phyloP scores from a whole-genome alignment of 2,329 filamentous ascomycete species.

The Ilyonectria sp. region DNA sequence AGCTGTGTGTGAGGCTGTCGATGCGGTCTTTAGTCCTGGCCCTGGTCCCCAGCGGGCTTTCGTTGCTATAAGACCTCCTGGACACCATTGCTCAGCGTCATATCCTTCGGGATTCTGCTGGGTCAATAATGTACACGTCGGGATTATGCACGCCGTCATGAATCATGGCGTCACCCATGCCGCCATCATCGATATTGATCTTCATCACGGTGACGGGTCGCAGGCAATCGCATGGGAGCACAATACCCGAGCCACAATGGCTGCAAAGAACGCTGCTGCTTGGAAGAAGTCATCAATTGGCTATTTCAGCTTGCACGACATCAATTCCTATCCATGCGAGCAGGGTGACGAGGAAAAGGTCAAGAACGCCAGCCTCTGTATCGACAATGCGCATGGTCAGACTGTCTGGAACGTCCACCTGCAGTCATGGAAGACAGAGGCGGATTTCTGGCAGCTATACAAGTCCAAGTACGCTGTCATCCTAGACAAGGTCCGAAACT shows the following conservation, averaged over 20 bases:
- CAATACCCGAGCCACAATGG: conserved; percentile 76
- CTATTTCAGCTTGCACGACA: conserved; percentile 97
- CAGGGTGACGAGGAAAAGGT: conserved; percentile 94
- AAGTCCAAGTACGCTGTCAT: conserved; percentile 82
- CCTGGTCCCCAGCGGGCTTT: conserved; percentile 83
- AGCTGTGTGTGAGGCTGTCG: conserved; percentile 93
- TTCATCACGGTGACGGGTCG: conserved; percentile 96
- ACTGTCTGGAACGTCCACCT: conserved; percentile 97
- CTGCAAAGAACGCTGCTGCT: conserved; percentile 78
- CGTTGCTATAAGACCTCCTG: conserved; percentile 91
- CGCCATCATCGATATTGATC: conserved; percentile 92
- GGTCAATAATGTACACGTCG: conserved; percentile 98
- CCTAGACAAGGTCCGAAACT: conserved; percentile 84
- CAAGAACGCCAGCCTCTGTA: conserved; percentile 92
- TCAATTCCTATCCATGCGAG: conserved; percentile 98
- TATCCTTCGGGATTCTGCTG: conserved; percentile 97
- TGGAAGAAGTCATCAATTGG: conserved; percentile 92
- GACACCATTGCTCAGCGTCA: conserved; percentile 93
- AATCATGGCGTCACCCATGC: conserved; percentile 92
- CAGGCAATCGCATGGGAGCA: conserved; percentile 94
- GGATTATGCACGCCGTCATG: conserved; percentile 90
- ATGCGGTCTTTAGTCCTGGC: conserved; percentile 78
- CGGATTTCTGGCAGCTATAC: conserved; percentile 93
- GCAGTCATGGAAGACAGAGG: conserved; percentile 84
- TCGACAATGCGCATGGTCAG: conserved; percentile 95